Conservation (phyloP, 2,329 filamentous ascomycete species). For the Fusarium virguliforme region DNA sequence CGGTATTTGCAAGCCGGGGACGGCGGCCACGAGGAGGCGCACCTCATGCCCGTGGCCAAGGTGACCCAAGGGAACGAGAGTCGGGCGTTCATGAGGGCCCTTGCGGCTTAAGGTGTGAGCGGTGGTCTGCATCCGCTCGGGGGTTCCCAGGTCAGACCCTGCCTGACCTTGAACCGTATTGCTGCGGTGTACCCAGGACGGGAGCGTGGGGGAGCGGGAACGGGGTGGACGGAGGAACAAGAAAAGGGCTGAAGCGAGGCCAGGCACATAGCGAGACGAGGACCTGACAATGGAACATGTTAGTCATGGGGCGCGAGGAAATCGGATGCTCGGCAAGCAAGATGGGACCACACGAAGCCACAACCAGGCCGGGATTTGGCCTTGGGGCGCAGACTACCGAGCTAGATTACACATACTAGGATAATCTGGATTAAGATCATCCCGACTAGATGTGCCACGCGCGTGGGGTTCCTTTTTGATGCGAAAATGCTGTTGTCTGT, state of each 20-base stretch:
- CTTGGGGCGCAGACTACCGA: slow-evolving; percentile 29
- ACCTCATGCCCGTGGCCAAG: slow-evolving; percentile 70
- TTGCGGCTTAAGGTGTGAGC: slow-evolving; percentile 52
- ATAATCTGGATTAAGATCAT: slow-evolving; percentile 39
- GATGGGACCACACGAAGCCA: slow-evolving; percentile 32
- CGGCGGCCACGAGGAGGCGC: slow-evolving; percentile 54
- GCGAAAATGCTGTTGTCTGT: not conserved
- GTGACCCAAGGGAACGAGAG: slow-evolving; percentile 72
- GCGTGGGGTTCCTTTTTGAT: slow-evolving; percentile 24
- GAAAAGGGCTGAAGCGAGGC: slow-evolving; percentile 7
- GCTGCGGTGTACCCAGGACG: slow-evolving; percentile 6
- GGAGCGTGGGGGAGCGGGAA: slow-evolving; percentile 15
- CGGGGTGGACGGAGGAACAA: slow-evolving; percentile 12
- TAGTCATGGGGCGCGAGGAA: slow-evolving; percentile 35
- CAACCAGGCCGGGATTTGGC: slow-evolving; percentile 18
- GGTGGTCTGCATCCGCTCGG: not conserved
- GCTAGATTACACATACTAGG: slow-evolving; percentile 35
- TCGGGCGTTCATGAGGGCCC: slow-evolving; percentile 65
- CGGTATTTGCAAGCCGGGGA: slow-evolving; percentile 57
- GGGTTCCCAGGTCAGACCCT: slow-evolving; percentile 2
- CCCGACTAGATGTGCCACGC: slow-evolving; percentile 32
- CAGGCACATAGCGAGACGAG: slow-evolving; percentile 2
- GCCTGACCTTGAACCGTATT: slow-evolving; percentile 12
- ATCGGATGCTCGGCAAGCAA: slow-evolving; percentile 39
- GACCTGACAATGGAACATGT: slow-evolving; percentile 19